phyloP scores from a whole-genome alignment of 345 rosid species.

The Corchorus capsularis region DNA sequence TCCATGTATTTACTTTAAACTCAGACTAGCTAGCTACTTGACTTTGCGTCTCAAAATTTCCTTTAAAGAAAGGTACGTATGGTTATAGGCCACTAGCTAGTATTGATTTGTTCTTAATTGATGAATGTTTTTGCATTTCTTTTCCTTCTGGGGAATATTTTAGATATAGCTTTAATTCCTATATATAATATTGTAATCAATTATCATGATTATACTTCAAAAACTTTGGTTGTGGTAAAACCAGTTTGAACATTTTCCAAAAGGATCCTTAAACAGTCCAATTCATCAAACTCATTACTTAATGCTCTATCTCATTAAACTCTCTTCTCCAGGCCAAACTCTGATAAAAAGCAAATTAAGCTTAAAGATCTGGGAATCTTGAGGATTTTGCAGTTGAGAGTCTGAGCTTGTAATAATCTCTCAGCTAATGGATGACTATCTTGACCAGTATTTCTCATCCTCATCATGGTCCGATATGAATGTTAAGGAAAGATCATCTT shows the following conservation, averaged over 20 bases:
- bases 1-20: not conserved
- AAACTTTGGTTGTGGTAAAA: not conserved
- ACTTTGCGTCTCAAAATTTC: not conserved
- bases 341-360: not conserved
- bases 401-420: not conserved
- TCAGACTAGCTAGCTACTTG: not conserved
- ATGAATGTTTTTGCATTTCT: not conserved
- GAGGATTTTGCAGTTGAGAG: not conserved
- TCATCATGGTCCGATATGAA: conserved; percentile 34
- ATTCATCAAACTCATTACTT: not conserved
- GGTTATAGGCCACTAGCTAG: not conserved
- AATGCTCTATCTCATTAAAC: not conserved
- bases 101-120: not conserved
- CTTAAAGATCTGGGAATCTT: not conserved
- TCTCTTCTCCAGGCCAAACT: not conserved
- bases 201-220: not conserved
- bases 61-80: not conserved
- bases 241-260: not conserved
- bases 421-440: conserved; percentile 42
- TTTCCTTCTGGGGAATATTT: not conserved
- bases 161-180: not conserved
- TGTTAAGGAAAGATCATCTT: conserved; percentile 33
- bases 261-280: not conserved
- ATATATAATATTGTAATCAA: not conserved
- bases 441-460: conserved; percentile 34